phyloP scores from a whole-genome alignment of 371 early-diverging fungal genomes.

The Mortierella sp. region DNA sequence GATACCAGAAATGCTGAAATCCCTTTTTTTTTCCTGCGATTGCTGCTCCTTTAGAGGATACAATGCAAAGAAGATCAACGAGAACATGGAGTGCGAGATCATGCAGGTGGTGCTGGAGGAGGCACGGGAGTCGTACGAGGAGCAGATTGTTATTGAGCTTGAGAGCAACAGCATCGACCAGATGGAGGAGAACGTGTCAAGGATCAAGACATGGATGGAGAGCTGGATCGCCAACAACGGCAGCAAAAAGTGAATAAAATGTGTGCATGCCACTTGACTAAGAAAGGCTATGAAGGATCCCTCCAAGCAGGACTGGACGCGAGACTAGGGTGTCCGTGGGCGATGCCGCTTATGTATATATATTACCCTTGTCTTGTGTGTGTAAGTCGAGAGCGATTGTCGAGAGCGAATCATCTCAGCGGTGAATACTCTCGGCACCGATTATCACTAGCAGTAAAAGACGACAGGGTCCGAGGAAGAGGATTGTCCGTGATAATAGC shows the following conservation, averaged over 20 bases:
- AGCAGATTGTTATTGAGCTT: constrained; percentile 87
- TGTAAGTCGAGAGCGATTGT: too few relatives aligned
- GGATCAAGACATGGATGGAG: constrained; percentile 80
- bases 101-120: constrained; percentile 97
- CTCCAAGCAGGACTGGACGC: too few relatives aligned
- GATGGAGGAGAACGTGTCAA: constrained; percentile 90
- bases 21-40: background rate
- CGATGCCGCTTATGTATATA: too few relatives aligned
- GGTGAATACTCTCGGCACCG: too few relatives aligned
- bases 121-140: constrained; percentile 86
- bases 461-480: too few relatives aligned
- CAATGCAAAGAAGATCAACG: constrained; percentile 88
- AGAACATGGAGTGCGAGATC: constrained; percentile 98
- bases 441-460: too few relatives aligned
- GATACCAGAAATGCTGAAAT: background rate
- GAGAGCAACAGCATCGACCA: constrained; percentile 85
- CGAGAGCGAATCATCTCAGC: too few relatives aligned
- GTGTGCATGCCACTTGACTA: too few relatives aligned
- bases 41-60: constrained; percentile 79
- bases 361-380: too few relatives aligned
- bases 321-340: too few relatives aligned
- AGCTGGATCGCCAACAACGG: constrained; percentile 44
- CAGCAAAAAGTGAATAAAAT: constrained; percentile 17
- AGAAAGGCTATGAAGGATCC: too few relatives aligned
- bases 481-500: too few relatives aligned